Percentiles rank a stretch among this genome's conserved stretches.
phyloP scores from a whole-genome alignment of 2,329 filamentous ascomycete genomes.

The Seiridium unicorne region DNA sequence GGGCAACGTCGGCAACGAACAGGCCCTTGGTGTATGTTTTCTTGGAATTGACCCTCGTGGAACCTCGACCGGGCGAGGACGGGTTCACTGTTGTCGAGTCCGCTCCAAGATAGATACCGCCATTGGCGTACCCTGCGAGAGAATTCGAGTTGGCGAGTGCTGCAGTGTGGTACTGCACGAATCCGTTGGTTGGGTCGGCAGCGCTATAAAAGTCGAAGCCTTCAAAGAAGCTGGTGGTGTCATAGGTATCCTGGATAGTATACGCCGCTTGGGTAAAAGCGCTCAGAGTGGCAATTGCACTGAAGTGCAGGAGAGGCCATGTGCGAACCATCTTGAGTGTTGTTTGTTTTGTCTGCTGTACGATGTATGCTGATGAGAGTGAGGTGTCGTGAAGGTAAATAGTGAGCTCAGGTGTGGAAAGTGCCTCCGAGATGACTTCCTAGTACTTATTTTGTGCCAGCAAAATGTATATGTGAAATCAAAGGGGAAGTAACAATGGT shows the following conservation, averaged over 20 bases:
- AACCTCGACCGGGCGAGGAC: constrained; percentile 57
- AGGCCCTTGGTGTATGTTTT: constrained; percentile 67
- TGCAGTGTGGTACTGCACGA: constrained; percentile 66
- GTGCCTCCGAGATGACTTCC: neutral
- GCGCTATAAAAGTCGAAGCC: constrained; percentile 54
- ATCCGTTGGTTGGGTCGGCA: constrained; percentile 71
- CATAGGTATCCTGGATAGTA: constrained; percentile 45
- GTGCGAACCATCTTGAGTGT: neutral
- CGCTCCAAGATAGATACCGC: constrained; percentile 66
- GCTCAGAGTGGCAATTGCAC: neutral
- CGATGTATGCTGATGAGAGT: neutral
- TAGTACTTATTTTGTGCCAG: neutral
- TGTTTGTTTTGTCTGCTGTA: neutral
- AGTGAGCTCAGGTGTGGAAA: neutral
- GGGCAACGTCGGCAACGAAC: constrained; percentile 69
- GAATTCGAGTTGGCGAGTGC: constrained; percentile 54
- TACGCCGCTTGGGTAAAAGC: constrained; percentile 32
- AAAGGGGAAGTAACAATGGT: constrained; percentile 1
- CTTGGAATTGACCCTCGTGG: constrained; percentile 67
- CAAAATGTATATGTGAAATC: neutral
- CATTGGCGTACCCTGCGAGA: constrained; percentile 56
- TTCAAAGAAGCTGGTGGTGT: constrained; percentile 54
- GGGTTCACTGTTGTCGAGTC: constrained; percentile 59
- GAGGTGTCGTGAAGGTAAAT: neutral
- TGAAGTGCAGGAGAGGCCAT: neutral